Conservation (phyloP, 345 rosid genomes). For the Cardamine resedifolia region DNA sequence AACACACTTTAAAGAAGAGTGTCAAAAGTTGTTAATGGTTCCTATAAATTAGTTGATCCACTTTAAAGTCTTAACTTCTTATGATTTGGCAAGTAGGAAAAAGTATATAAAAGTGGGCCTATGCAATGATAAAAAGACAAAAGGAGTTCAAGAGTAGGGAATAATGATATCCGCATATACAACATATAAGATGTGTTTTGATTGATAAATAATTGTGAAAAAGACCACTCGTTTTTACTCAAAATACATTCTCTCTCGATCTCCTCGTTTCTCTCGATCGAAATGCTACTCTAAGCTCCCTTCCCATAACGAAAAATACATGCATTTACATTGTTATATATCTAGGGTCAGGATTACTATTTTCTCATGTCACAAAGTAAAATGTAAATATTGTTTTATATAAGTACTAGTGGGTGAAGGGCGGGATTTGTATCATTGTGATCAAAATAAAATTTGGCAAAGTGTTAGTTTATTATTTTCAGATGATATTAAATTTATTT, state of each 20-base stretch:
- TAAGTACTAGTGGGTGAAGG: too few species aligned
- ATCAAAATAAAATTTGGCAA: too few species aligned
- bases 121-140: constrained; percentile 27
- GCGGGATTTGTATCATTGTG: too few species aligned
- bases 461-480: too few species aligned
- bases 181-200: constrained; percentile 33
- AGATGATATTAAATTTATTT: too few species aligned
- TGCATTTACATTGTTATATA: constrained; percentile 11
- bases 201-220: constrained; percentile 51
- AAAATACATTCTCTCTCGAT: constrained; percentile 43
- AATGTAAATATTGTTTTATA: neutral
- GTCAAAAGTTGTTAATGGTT: constrained; percentile 30
- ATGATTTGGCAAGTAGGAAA: constrained; percentile 33
- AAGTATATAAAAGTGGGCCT: constrained; percentile 20
- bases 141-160: constrained; percentile 46
- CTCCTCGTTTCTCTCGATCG: constrained; percentile 26
- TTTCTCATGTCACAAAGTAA: neutral
- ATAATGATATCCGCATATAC: constrained; percentile 41
- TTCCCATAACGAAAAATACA: constrained; percentile 23
- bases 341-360: neutral
- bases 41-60: constrained; percentile 39
- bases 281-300: constrained; percentile 13
- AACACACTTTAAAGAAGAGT: constrained; percentile 31
- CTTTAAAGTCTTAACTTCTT: constrained; percentile 24
- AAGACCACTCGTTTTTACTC: constrained; percentile 37